These are phyloP conservation scores for Fragosphaeria purpurea DNA, from an alignment of 2,329 filamentous ascomycete genomes.

Conservation along the genomic window DNA sequence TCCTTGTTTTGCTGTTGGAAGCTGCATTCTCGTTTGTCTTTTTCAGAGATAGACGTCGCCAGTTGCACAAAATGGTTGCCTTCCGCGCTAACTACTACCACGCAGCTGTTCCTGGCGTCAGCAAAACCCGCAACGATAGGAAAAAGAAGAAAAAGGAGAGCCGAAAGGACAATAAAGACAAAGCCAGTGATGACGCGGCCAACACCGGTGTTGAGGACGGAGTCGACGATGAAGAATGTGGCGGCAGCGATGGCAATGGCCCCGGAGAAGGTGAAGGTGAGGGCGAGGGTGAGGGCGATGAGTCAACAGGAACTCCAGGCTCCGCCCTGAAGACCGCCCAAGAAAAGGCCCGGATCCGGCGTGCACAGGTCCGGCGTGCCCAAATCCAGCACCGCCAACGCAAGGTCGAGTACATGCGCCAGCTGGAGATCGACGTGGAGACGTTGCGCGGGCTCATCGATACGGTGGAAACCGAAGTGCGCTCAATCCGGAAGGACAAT, in stretches of 20 bases:
- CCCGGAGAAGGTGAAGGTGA: background rate
- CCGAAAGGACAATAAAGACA: background rate
- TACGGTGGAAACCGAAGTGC: constrained; percentile 28
- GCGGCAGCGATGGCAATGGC: no score
- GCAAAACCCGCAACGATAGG: background rate
- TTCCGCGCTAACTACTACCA: constrained; percentile 1
- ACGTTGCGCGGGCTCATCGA: constrained; percentile 38
- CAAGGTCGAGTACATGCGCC: constrained; percentile 44
- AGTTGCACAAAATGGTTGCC: background rate
- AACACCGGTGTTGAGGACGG: background rate
- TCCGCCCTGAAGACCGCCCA: constrained; percentile 11
- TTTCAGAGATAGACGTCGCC: no score
- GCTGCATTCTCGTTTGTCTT: no score
- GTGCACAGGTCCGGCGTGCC: constrained; percentile 42
- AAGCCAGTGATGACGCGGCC: background rate
- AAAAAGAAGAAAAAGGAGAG: background rate
- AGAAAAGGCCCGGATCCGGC: constrained; percentile 35
- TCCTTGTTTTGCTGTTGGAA: no score
- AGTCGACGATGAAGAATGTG: background rate
- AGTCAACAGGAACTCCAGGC: background rate
- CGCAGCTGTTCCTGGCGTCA: constrained; percentile 3
- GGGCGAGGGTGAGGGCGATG: background rate
- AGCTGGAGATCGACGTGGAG: constrained; percentile 42
- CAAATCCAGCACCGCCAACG: constrained; percentile 47
- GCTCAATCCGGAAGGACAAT: constrained; percentile 31